Percentiles rank a stretch among this genome's conserved stretches.
phyloP scores from a whole-genome alignment of 2,329 filamentous ascomycete genomes.

The Fusarium chaquense region DNA sequence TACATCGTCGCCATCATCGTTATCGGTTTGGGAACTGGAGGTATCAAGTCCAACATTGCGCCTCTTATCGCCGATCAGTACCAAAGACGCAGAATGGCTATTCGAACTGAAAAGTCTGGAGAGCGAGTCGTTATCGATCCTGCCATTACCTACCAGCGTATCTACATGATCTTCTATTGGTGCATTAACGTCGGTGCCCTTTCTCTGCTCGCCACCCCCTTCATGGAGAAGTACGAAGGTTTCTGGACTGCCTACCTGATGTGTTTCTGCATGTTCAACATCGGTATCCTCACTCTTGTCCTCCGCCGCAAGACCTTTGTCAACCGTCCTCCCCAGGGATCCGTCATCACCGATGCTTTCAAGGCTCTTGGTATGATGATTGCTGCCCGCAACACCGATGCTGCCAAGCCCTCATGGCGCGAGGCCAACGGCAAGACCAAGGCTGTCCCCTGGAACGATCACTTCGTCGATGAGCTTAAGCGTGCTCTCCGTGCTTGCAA shows the following conservation, averaged over 20 bases:
- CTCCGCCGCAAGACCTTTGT: constrained; percentile 60
- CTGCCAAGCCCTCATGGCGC: constrained; percentile 75
- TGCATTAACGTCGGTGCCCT: constrained; percentile 81
- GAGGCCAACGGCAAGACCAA: constrained; percentile 60
- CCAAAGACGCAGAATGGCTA: constrained; percentile 62
- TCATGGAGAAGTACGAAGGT: constrained; percentile 74
- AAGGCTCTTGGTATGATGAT: constrained; percentile 58
- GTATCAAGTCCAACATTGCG: constrained; percentile 75
- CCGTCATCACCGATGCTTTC: constrained; percentile 75
- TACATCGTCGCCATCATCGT: constrained; percentile 69
- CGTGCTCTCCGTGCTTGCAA: constrained; percentile 75
- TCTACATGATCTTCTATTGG: constrained; percentile 81
- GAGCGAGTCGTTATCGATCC: constrained; percentile 76
- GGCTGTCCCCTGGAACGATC: constrained; percentile 71
- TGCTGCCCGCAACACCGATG: constrained; percentile 62
- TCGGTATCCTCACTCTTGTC: constrained; percentile 67
- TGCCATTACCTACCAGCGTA: constrained; percentile 72
- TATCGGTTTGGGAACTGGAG: constrained; percentile 75
- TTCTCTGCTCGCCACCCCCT: constrained; percentile 73
- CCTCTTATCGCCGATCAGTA: constrained; percentile 75
- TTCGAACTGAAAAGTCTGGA: constrained; percentile 62
- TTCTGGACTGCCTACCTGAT: constrained; percentile 75
- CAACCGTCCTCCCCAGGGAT: constrained; percentile 69
- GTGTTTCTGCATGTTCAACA: constrained; percentile 71
- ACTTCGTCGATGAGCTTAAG: constrained; percentile 79